Percentiles rank a stretch among this genome's conserved stretches.
These are phyloP conservation scores for Pyracantha coccinea DNA, from an alignment of 331 rosid species.

Conservation along the genomic window DNA sequence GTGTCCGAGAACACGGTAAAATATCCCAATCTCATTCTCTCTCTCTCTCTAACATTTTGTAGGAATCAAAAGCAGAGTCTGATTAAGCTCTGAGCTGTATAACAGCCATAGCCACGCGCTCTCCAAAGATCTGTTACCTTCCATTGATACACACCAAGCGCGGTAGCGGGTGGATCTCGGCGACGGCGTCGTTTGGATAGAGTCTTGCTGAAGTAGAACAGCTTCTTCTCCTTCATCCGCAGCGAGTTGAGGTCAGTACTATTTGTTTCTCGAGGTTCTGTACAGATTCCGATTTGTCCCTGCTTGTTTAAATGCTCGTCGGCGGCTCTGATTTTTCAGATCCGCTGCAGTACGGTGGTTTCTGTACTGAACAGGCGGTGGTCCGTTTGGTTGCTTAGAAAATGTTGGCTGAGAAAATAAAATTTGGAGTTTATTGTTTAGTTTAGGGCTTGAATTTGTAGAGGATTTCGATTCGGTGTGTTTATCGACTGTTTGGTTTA, in stretches of 20 bases:
- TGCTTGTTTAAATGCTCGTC: constrained; percentile 7
- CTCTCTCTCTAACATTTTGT: constrained; percentile 8
- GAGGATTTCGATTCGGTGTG: not conserved
- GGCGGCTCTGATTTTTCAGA: constrained; percentile 24
- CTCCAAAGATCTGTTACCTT: constrained; percentile 26
- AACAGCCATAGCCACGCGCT: constrained; percentile 28
- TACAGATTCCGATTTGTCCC: not conserved
- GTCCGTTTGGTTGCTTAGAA: constrained; percentile 8
- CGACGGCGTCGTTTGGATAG: constrained; percentile 22
- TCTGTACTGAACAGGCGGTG: not conserved
- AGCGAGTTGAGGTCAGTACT: constrained; percentile 38
- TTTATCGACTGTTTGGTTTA: not conserved
- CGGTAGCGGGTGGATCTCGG: constrained; percentile 23
- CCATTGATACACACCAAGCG: not conserved
- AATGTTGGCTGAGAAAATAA: constrained; percentile 10
- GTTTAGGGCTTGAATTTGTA: constrained; percentile 6
- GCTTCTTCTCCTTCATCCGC: constrained; percentile 23
- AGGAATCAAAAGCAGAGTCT: constrained; percentile 20
- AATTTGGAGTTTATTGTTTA: not conserved
- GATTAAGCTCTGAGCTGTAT: constrained; percentile 41
- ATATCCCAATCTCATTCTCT: constrained; percentile 4
- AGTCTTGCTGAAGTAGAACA: constrained; percentile 31
- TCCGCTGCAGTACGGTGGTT: constrained; percentile 25
- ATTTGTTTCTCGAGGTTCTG: constrained; percentile 34
- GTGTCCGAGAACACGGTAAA: constrained; percentile 23